Conservation (phyloP, 2,329 filamentous ascomycete genomes). For the Diaporthe vaccinii region DNA sequence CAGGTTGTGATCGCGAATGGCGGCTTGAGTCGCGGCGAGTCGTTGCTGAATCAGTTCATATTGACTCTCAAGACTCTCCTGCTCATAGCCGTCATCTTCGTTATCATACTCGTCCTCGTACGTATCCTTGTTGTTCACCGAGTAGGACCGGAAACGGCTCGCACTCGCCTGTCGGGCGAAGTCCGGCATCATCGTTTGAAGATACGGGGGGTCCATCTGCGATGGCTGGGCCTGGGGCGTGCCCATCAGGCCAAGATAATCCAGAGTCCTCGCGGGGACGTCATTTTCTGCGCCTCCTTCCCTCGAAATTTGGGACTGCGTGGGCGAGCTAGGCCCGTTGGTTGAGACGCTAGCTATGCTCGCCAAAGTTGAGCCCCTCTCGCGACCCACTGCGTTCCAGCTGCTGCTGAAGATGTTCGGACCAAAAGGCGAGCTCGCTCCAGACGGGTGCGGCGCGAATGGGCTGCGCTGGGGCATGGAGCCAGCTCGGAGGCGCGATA, state of each 20-base stretch:
- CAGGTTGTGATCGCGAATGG: slow-evolving; percentile 91
- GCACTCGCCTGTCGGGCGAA: slow-evolving; percentile 82
- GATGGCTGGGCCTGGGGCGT: slow-evolving; percentile 86
- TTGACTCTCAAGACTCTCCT: slow-evolving; percentile 65
- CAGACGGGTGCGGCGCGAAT: slow-evolving; percentile 68
- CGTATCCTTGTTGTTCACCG: slow-evolving; percentile 98
- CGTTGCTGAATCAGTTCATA: slow-evolving; percentile 75
- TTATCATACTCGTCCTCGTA: slow-evolving; percentile 92
- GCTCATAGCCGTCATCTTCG: slow-evolving; percentile 67
- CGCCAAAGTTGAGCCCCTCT: slow-evolving; percentile 87
- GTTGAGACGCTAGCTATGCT: slow-evolving; percentile 89
- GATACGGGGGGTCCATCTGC: slow-evolving; percentile 80
- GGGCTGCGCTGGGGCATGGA: slow-evolving; percentile 93
- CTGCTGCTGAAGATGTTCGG: slow-evolving; percentile 90
- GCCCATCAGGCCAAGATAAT: slow-evolving; percentile 95
- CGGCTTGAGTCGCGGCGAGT: slow-evolving; percentile 73
- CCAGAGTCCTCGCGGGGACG: slow-evolving; percentile 88
- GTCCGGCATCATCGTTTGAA: slow-evolving; percentile 78
- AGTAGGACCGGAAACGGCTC: slow-evolving; percentile 95
- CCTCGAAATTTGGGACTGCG: slow-evolving; percentile 86
- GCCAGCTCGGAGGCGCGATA: slow-evolving; percentile 89
- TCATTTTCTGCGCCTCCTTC: slow-evolving; percentile 89
- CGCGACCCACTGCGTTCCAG: slow-evolving; percentile 83
- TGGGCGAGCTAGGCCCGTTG: slow-evolving; percentile 89
- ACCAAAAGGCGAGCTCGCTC: slow-evolving; percentile 80